A percentile compares a stretch with the other conserved stretches of the same genome.
These are phyloP conservation scores for Trifolium dubium DNA, from an alignment of 306 rosid species.

Conservation along the genomic window DNA sequence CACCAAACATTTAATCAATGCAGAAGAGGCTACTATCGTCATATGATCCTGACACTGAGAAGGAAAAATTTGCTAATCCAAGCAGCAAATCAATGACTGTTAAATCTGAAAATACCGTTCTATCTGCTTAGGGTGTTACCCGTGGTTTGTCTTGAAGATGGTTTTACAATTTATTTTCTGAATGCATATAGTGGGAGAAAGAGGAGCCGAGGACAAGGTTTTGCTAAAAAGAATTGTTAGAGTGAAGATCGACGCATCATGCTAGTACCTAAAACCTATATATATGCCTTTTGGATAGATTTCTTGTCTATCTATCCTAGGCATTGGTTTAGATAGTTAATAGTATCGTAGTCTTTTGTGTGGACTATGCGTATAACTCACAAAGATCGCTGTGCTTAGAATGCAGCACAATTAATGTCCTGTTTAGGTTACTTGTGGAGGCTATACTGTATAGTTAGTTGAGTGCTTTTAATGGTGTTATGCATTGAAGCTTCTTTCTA, in stretches of 20 bases:
- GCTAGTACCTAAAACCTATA: constrained; percentile 24
- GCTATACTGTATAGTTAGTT: constrained; percentile 57
- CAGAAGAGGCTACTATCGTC: constrained; percentile 75
- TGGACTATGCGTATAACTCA: constrained; percentile 31
- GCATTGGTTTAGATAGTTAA: constrained; percentile 12
- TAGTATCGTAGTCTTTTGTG: constrained; percentile 39
- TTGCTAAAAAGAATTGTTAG: constrained; percentile 33
- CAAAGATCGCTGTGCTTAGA: constrained; percentile 30
- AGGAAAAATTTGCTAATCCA: constrained; percentile 45
- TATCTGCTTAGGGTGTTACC: constrained; percentile 55
- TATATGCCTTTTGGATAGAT: constrained; percentile 24
- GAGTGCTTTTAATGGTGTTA: constrained; percentile 45
- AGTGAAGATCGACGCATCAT: constrained; percentile 34
- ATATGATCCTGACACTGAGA: constrained; percentile 50
- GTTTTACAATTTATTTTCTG: constrained; percentile 13
- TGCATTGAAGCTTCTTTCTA: constrained; percentile 38
- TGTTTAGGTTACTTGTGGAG: constrained; percentile 50
- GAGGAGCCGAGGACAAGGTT: constrained; percentile 25
- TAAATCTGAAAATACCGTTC: constrained; percentile 60
- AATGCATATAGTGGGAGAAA: constrained; percentile 21
- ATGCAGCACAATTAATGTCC: constrained; percentile 42
- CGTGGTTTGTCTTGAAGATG: constrained; percentile 23
- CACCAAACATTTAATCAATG: constrained; percentile 10
- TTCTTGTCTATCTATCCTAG: constrained; percentile 35
- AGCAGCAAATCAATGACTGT: constrained; percentile 39